Conservation (phyloP, 352 stramenopile genomes). For the Globisporangium spinosum region DNA sequence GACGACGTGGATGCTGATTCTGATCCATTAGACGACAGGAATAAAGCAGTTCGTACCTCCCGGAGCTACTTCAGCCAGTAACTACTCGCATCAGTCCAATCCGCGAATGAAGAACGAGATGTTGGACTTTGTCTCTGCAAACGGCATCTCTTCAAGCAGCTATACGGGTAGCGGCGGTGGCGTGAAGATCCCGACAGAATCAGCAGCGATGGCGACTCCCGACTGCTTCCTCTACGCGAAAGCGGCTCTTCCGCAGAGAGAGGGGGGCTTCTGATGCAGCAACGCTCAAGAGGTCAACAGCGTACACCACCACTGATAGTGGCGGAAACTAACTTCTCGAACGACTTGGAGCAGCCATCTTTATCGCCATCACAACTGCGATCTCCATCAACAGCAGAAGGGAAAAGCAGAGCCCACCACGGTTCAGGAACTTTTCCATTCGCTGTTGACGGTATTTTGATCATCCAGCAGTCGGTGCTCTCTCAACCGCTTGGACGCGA, state of each 20-base stretch:
- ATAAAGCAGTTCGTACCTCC: background rate
- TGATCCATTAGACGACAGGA: background rate
- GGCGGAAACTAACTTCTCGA: background rate
- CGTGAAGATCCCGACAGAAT: constrained; percentile 20
- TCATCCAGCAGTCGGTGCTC: constrained; percentile 30
- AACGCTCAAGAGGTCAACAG: background rate
- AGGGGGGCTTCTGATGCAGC: background rate
- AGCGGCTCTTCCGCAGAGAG: constrained; percentile 29
- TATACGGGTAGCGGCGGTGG: background rate
- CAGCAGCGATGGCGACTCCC: constrained; percentile 11
- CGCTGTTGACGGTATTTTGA: constrained; percentile 20
- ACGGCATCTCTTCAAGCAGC: background rate
- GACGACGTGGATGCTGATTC: background rate
- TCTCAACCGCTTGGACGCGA: constrained; percentile 25
- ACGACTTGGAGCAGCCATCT: background rate
- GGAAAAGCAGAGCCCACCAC: background rate
- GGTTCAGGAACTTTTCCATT: background rate
- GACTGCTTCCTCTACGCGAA: constrained; percentile 55
- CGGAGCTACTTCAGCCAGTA: background rate
- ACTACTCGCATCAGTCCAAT: background rate
- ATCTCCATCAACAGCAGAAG: background rate
- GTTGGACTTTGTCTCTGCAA: constrained; percentile 1
- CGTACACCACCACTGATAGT: background rate
- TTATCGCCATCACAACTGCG: background rate
- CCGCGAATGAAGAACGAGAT: background rate